Evolutionary conservation across 345 rosid species (phyloP).

Genomic region (Eutrema yunnanense): DNA sequence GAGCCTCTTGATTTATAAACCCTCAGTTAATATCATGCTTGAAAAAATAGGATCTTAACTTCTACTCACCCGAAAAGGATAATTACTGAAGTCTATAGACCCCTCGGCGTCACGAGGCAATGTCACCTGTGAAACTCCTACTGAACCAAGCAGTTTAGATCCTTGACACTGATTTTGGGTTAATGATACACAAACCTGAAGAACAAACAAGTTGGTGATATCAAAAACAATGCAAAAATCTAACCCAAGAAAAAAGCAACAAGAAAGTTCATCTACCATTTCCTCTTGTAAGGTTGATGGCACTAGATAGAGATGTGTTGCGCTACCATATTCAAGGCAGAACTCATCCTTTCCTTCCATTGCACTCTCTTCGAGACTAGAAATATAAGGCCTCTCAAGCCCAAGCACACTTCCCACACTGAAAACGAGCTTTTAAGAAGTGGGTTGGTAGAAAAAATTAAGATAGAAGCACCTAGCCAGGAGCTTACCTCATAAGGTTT

Average conservation of each 20-base stretch:
- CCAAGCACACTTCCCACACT: slow-evolving; percentile 89
- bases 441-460: background rate
- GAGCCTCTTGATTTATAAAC: background rate
- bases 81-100: slow-evolving; percentile 71
- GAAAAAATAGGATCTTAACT: slow-evolving; percentile 1
- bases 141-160: slow-evolving; percentile 50
- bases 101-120: slow-evolving; percentile 86
- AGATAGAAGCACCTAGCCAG: slow-evolving; percentile 11
- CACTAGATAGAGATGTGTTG: slow-evolving; percentile 78
- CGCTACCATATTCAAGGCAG: slow-evolving; percentile 94
- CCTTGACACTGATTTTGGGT: slow-evolving; percentile 66
- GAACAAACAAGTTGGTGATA: slow-evolving; percentile 20
- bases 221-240: slow-evolving; percentile 4
- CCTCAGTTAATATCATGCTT: slow-evolving; percentile 4
- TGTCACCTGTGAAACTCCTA: slow-evolving; percentile 71
- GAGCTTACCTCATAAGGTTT: slow-evolving; percentile 76
- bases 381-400: slow-evolving; percentile 76
- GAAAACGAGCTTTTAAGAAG: slow-evolving; percentile 27
- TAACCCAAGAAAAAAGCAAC: background rate
- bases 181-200: slow-evolving; percentile 61
- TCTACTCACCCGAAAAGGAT: slow-evolving; percentile 76
- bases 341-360: slow-evolving; percentile 47
- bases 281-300: slow-evolving; percentile 79
- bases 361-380: slow-evolving; percentile 51
- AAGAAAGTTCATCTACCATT: slow-evolving; percentile 39